Base-by-base conservation (phyloP, 2,329 filamentous ascomycete genomes). In the Thermoascus crustaceus region DNA sequence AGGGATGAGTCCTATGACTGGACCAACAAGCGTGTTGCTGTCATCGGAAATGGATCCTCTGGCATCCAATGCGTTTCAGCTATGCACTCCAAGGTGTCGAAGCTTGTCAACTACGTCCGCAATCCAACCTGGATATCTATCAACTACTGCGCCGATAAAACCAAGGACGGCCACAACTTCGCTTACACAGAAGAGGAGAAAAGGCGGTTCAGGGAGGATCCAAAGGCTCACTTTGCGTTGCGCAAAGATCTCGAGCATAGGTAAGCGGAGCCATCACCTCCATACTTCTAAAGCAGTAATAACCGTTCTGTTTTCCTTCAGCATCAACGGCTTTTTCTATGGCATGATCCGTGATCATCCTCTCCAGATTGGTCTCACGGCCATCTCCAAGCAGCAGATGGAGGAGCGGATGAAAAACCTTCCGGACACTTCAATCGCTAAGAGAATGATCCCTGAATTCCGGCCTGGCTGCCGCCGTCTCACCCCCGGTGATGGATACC, bases 11-110 rank as follows among this genome's bases (percentile, higher is more conserved):
- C 32, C 6, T 47, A 42, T 21, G 37, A 51, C 16, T 46, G 41
- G 18, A 23, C 34, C 3, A 48, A 41, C n/a, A 57, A 56, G 24
- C 38, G 21, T 7, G 42, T 61, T 1, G 58, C 57, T 3, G 34
- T 61, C 7, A 54, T 63, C 22, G 58, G 59, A 1, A 56, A 53
- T 30, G 58, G 58, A 4, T 51, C 54, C 0, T 53, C 48, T 1
- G 56, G 47, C 0, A 48, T 59, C 5, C 56, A 58, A 39, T 46
- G 51, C 18, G 43, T 52, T 8, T 38, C 41, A 11, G 35, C 41
- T 14, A 25, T 49, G 20, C 42, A 52, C 30, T 25, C 40, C 3
- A 44, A 41, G 10, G 48, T 42, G 0, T 30, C 25, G 1, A 45
- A 46, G 25, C 18, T 56, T 1, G 47, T 50, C 8, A 57, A 50